phyloP scores from a whole-genome alignment of 1,284 basidiomycete species.

The Pseudozyma thailandica region DNA sequence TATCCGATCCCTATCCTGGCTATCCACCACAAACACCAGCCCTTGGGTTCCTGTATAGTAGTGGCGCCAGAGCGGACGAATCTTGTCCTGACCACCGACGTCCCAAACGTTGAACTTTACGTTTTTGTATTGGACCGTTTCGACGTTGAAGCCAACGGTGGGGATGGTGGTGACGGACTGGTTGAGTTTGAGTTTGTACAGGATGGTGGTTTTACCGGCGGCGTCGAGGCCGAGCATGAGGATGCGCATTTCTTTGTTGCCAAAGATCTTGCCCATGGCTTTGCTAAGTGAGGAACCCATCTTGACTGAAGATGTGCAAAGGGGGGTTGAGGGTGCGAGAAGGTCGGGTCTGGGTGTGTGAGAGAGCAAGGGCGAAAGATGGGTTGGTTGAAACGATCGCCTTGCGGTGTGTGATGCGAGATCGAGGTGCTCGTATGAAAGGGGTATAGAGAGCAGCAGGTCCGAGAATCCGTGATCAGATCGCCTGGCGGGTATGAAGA shows the following conservation, averaged over 20 bases:
- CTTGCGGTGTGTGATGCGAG: no score
- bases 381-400: no score
- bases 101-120: constrained; percentile 69
- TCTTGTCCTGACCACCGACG: constrained; percentile 71
- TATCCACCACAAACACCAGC: constrained; percentile 76
- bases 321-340: neutral
- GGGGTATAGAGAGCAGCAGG: no score
- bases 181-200: constrained; percentile 99
- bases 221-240: constrained; percentile 91
- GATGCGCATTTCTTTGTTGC: constrained; percentile 97
- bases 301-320: neutral
- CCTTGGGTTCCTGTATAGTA: constrained; percentile 80
- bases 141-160: constrained; percentile 78
- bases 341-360: no score
- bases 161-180: constrained; percentile 99
- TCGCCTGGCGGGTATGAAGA: no score
- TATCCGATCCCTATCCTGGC: constrained; percentile 88
- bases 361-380: no score
- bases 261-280: constrained; percentile 87
- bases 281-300: constrained; percentile 72
- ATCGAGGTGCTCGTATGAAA: no score
- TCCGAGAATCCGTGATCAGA: no score
- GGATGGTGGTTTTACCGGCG: constrained; percentile 82
- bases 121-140: constrained; percentile 70
- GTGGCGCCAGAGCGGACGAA: constrained; percentile 82